Conservation (phyloP, 2,329 filamentous ascomycete species). For the Cordyceps javanica region DNA sequence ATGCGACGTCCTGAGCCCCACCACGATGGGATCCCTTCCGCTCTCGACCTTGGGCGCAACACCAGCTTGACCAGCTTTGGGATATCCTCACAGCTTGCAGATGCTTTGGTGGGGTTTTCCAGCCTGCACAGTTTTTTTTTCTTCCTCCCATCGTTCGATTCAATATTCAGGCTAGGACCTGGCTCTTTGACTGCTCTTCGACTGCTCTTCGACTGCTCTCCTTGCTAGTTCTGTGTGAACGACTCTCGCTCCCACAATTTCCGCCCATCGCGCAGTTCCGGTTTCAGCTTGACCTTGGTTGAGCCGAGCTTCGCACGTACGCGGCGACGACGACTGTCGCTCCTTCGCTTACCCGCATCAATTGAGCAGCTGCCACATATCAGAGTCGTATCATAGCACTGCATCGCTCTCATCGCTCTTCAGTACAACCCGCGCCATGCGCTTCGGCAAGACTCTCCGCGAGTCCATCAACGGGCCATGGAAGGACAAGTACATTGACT, state of each 20-base stretch:
- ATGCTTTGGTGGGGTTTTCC: not conserved
- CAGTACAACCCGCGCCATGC: conserved; percentile 51
- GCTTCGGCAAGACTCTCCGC: conserved; percentile 85
- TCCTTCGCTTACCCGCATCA: not conserved
- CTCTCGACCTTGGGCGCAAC: not conserved
- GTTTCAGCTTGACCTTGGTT: not conserved
- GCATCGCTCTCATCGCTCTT: not conserved
- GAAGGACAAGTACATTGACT: conserved; percentile 94
- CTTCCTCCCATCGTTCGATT: not conserved
- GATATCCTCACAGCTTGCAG: not conserved
- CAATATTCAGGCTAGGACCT: not conserved
- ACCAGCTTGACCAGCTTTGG: not conserved
- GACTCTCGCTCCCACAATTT: not conserved
- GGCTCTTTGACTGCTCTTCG: not conserved
- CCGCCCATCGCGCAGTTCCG: not conserved
- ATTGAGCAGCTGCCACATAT: not conserved
- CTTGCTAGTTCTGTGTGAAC: not conserved
- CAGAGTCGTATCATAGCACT: too few relatives aligned
- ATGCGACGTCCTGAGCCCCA: not conserved
- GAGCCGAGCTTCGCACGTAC: not conserved
- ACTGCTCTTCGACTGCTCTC: too few relatives aligned
- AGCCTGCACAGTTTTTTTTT: not conserved
- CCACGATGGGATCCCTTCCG: not conserved
- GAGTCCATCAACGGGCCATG: conserved; percentile 77
- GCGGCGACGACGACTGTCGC: not conserved